These are phyloP conservation scores for Lachancea quebecensis DNA, from an alignment of 805 yeast species.

Conservation along the genomic window DNA sequence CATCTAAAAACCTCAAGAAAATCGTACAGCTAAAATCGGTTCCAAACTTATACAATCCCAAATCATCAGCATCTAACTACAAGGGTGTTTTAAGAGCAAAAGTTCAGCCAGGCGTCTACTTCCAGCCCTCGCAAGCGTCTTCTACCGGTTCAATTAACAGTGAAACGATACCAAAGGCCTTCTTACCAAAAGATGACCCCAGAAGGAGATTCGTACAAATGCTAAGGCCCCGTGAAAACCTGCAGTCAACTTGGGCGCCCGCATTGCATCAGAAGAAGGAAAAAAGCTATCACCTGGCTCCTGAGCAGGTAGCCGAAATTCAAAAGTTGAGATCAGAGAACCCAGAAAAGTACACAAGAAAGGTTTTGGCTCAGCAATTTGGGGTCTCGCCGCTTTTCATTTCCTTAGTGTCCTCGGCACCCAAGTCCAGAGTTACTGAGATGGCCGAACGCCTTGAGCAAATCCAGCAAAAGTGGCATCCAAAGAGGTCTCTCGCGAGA, in stretches of 20 bases:
- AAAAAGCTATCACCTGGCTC: conserved; percentile 49
- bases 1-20: conserved; percentile 11
- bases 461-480: conserved; percentile 46
- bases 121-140: conserved; percentile 60
- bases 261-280: conserved; percentile 30
- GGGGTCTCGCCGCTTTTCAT: conserved; percentile 46
- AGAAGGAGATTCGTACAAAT: conserved; percentile 38
- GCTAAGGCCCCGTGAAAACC: conserved; percentile 34
- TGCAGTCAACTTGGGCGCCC: conserved; percentile 33
- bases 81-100: conserved; percentile 36
- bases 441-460: conserved; percentile 41
- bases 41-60: conserved; percentile 44
- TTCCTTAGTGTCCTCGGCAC: conserved; percentile 45
- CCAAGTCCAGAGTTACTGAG: conserved; percentile 35
- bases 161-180: conserved; percentile 56
- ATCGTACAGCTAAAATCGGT: conserved; percentile 19
- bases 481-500: conserved; percentile 42
- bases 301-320: conserved; percentile 52
- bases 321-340: conserved; percentile 46
- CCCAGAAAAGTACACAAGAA: conserved; percentile 59
- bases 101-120: conserved; percentile 53
- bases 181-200: conserved; percentile 56
- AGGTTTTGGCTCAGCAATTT: conserved; percentile 53
- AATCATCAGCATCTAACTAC: conserved; percentile 60
- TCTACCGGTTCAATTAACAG: conserved; percentile 41